These are phyloP conservation scores for Trichoderma breve DNA, from an alignment of 2,329 filamentous ascomycete genomes.

Conservation along the genomic window DNA sequence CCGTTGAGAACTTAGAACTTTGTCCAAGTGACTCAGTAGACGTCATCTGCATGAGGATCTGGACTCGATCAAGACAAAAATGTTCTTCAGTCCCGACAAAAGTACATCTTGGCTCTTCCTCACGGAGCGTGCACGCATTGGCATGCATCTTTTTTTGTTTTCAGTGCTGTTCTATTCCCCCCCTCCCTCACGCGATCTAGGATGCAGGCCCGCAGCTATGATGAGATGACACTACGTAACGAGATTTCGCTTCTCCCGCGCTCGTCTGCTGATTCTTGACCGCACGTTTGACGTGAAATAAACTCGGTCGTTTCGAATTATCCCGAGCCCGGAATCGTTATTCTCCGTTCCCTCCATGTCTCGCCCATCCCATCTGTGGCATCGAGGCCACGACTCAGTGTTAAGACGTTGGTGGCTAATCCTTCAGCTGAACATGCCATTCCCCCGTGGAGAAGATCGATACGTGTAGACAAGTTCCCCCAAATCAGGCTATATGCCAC, in stretches of 20 bases:
- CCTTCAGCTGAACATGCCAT: neutral
- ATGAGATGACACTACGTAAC: conserved; percentile 16
- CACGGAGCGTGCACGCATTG: neutral
- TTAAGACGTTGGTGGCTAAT: neutral
- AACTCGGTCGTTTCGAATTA: neutral
- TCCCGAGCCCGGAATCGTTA: neutral
- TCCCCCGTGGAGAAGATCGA: conserved; percentile 14
- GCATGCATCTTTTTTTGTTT: neutral
- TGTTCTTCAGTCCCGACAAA: neutral
- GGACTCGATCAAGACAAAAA: neutral
- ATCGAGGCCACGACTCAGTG: neutral
- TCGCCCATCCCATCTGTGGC: neutral
- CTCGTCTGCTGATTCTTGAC: neutral
- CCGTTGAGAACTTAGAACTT: neutral
- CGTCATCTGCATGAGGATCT: neutral
- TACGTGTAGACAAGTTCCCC: neutral
- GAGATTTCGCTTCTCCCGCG: neutral
- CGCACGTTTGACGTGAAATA: neutral
- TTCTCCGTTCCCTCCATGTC: neutral
- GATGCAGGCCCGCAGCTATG: neutral
- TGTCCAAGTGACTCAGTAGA: neutral
- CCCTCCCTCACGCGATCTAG: conserved; percentile 1
- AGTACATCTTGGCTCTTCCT: neutral
- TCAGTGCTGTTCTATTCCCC: too few species aligned
- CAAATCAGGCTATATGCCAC: conserved; percentile 22